A percentile compares a stretch with the other conserved stretches of the same genome.
phyloP scores from a whole-genome alignment of 2,329 filamentous ascomycete genomes.

The Cladosporium sp. region DNA sequence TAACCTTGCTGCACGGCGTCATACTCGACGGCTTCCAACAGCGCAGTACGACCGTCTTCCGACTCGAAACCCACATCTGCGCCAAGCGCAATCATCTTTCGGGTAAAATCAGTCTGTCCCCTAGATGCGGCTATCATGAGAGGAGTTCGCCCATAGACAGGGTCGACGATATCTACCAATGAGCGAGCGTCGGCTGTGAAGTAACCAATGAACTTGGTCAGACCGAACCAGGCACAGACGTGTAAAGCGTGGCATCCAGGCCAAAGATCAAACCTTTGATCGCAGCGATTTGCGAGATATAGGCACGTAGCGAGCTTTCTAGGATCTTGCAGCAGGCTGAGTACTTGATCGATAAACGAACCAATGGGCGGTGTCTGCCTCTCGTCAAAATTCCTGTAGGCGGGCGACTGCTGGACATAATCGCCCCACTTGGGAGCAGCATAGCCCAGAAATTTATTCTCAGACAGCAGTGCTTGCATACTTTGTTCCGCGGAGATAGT shows the following conservation, averaged over 20 bases:
- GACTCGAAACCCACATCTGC: not conserved
- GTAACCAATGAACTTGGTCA: not conserved
- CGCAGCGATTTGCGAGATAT: not conserved
- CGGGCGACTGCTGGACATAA: not conserved
- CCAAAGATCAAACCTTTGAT: not conserved
- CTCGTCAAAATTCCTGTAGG: not conserved
- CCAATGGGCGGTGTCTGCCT: not conserved
- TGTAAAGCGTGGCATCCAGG: not conserved
- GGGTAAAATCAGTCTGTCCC: not conserved
- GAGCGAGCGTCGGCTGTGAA: not conserved
- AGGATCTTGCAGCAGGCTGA: not conserved
- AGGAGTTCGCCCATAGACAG: not conserved
- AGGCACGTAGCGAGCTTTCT: not conserved
- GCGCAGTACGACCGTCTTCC: not conserved
- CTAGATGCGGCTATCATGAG: conserved; percentile 2
- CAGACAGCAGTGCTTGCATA: not conserved
- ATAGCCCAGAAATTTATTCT: not conserved
- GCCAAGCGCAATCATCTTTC: not conserved
- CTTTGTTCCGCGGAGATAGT: not conserved
- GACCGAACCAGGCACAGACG: not conserved
- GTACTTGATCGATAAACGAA: not conserved
- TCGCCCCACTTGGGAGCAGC: not conserved
- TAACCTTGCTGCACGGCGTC: not conserved
- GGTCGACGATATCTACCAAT: not conserved
- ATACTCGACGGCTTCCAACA: not conserved